phyloP scores from a whole-genome alignment of 257 asterid species.

The Nicotiana paniculata region DNA sequence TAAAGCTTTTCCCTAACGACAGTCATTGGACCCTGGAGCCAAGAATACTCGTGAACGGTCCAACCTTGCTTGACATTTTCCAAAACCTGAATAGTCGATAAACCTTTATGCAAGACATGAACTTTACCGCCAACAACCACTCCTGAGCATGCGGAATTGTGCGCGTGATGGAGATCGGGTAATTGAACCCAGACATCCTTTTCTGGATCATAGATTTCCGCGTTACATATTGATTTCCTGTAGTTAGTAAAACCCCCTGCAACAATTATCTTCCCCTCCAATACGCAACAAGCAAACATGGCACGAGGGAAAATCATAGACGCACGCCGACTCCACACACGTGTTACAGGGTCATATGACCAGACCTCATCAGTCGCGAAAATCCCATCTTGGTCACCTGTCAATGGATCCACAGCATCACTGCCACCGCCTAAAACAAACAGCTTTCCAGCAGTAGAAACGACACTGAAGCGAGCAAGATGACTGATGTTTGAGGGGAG shows the following conservation, averaged over 20 bases:
- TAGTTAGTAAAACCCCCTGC: constrained; percentile 89
- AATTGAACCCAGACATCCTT: constrained; percentile 62
- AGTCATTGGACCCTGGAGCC: constrained; percentile 96
- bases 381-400: constrained; percentile 92
- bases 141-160: constrained; percentile 80
- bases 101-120: constrained; percentile 84
- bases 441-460: constrained; percentile 71
- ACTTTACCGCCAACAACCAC: constrained; percentile 65
- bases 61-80: constrained; percentile 59
- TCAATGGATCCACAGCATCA: constrained; percentile 86
- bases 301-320: constrained; percentile 88
- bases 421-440: constrained; percentile 91
- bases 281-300: constrained; percentile 87
- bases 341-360: constrained; percentile 67
- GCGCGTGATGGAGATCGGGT: constrained; percentile 77
- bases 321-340: constrained; percentile 58
- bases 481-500: constrained; percentile 76
- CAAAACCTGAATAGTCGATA: constrained; percentile 70
- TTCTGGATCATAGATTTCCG: constrained; percentile 86
- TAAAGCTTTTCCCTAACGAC: constrained; percentile 79
- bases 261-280: constrained; percentile 77
- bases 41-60: constrained; percentile 66
- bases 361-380: constrained; percentile 88
- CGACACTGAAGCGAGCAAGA: constrained; percentile 85
- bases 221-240: constrained; percentile 79